Conservation (phyloP, 2,329 filamentous ascomycete genomes). For the Didymella sp. region DNA sequence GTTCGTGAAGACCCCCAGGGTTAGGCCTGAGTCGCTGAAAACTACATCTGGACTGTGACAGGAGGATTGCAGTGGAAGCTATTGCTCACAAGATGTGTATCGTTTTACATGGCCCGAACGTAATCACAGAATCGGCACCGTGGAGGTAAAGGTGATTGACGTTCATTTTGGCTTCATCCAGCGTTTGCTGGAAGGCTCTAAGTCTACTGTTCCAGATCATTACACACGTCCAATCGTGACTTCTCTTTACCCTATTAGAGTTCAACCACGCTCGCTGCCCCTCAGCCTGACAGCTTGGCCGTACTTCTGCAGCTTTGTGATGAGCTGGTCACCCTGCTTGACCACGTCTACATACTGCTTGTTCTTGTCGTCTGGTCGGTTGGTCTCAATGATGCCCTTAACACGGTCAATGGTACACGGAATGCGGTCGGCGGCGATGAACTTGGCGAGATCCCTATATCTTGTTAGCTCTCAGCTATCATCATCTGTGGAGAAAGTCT, state of each 20-base stretch:
- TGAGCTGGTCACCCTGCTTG: conserved; percentile 95
- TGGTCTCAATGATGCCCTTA: conserved; percentile 96
- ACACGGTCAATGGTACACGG: conserved; percentile 98
- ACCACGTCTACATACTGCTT: conserved; percentile 99
- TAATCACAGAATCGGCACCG: neutral
- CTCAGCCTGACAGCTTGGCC: conserved; percentile 93
- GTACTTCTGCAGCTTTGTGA: conserved; percentile 99
- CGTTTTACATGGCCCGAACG: no score
- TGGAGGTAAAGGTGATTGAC: neutral
- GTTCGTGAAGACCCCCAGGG: no score
- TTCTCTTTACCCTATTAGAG: no score
- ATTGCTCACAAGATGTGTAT: no score
- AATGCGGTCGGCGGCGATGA: conserved; percentile 93
- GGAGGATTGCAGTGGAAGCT: no score
- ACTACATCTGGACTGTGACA: no score
- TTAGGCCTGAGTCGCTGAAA: no score
- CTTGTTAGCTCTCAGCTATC: conserved; percentile 18
- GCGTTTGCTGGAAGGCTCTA: conserved; percentile 27
- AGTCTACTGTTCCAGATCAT: conserved; percentile 34
- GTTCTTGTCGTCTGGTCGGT: conserved; percentile 98
- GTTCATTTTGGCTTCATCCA: conserved; percentile 12
- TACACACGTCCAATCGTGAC: conserved; percentile 23
- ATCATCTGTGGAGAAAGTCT: conserved; percentile 41
- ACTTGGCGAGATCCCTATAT: conserved; percentile 86
- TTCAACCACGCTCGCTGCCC: conserved; percentile 86